These are phyloP conservation scores for Phyllosticta citribraziliensis DNA, from an alignment of 2,329 filamentous ascomycete species.

Conservation along the genomic window DNA sequence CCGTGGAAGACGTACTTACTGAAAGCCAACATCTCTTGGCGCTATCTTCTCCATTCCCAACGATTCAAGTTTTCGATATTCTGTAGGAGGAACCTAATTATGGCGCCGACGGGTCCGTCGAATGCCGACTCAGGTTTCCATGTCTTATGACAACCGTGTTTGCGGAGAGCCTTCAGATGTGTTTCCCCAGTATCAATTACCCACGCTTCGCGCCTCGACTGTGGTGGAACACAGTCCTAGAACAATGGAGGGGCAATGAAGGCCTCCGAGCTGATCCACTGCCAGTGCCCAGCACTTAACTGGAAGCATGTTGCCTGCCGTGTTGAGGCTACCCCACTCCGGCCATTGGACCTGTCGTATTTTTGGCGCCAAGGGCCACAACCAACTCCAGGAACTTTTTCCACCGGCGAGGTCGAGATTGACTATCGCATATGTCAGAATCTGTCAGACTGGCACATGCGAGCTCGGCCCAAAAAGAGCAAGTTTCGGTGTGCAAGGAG, in stretches of 20 bases:
- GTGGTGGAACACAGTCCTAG: not conserved
- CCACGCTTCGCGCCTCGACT: not conserved
- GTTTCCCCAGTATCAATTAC: too few species aligned
- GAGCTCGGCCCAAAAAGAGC: not conserved
- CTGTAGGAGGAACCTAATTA: not conserved
- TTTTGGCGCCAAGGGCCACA: not conserved
- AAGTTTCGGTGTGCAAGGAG: not conserved
- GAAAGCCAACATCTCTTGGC: not conserved
- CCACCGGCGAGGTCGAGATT: not conserved
- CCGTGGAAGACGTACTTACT: not conserved
- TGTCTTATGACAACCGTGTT: not conserved
- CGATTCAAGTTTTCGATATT: not conserved
- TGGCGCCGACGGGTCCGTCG: not conserved
- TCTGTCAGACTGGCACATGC: not conserved
- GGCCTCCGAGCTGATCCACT: not conserved
- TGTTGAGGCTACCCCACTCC: not conserved
- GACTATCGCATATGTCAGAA: not conserved
- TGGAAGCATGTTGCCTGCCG: not conserved
- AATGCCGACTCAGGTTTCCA: not conserved
- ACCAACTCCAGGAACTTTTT: not conserved
- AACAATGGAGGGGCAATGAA: not conserved
- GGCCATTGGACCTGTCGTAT: not conserved
- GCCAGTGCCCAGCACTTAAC: not conserved
- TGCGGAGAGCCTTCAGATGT: too few species aligned
- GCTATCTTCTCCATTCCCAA: not conserved